These are phyloP conservation scores for Sinapis alba DNA, from an alignment of 441 rosid species.

Conservation along the genomic window DNA sequence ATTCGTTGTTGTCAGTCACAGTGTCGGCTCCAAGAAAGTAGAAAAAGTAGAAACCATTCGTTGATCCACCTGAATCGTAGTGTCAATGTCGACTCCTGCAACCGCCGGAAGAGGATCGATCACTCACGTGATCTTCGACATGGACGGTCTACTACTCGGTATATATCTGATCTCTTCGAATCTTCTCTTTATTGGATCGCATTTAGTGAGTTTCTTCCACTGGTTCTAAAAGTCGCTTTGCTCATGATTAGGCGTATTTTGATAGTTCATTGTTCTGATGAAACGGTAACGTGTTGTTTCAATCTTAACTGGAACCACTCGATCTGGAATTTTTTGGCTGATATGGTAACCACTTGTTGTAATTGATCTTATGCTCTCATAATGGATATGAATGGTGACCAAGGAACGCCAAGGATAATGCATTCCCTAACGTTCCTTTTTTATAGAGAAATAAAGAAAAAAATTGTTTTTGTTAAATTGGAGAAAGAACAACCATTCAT, in stretches of 20 bases:
- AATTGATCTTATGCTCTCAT: no score
- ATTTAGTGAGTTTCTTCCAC: not conserved
- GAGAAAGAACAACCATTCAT: no score
- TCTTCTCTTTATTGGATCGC: not conserved
- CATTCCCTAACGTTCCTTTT: no score
- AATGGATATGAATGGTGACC: no score
- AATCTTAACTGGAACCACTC: no score
- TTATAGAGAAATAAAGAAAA: no score
- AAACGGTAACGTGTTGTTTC: not conserved
- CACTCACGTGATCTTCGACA: constrained; percentile 90
- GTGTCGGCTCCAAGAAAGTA: not conserved
- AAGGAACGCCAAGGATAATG: no score
- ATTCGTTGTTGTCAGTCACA: not conserved
- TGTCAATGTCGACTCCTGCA: constrained; percentile 29
- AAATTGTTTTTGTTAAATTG: no score
- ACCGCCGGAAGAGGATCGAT: constrained; percentile 45
- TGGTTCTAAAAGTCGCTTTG: not conserved
- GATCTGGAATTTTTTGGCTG: no score
- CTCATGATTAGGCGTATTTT: not conserved
- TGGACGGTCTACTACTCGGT: constrained; percentile 98
- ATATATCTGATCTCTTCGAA: constrained; percentile 18
- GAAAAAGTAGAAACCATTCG: constrained; percentile 15
- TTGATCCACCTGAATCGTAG: constrained; percentile 15
- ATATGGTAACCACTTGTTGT: no score
- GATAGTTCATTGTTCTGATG: not conserved